Evolutionary conservation across 305 asterid genomes (phyloP).

Genomic region (Solanum hybrid): DNA sequence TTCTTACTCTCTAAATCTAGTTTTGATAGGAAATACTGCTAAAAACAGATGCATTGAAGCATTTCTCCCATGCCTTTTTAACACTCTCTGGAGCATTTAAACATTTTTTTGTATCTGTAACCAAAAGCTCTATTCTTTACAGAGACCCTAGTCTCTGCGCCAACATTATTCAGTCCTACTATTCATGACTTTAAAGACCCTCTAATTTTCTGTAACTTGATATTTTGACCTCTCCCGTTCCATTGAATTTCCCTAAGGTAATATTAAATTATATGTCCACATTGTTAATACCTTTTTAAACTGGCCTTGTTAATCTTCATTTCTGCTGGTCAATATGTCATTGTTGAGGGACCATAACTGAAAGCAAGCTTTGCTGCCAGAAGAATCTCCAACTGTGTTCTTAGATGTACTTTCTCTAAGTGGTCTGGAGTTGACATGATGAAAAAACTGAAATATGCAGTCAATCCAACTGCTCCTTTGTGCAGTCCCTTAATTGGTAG

Average conservation of each 20-base stretch:
- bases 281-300: not conserved
- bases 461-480: not conserved
- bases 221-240: not conserved
- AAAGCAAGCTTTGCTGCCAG: not conserved
- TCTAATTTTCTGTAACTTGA: not conserved
- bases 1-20: not conserved
- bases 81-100: not conserved
- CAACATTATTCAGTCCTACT: not conserved
- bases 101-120: not conserved
- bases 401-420: not conserved
- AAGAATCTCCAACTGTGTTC: not conserved
- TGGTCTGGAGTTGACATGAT: not conserved
- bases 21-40: not conserved
- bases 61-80: not conserved
- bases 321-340: not conserved
- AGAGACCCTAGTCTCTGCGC: not conserved
- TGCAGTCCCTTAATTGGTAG: not conserved
- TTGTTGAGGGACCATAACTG: not conserved
- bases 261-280: not conserved
- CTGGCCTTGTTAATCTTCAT: not conserved
- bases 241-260: not conserved
- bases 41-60: not conserved
- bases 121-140: not conserved
- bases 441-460: not conserved
- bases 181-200: not conserved